Evolutionary conservation across 2,329 filamentous ascomycete species (phyloP).

Genomic region (Westerdykella sp.): DNA sequence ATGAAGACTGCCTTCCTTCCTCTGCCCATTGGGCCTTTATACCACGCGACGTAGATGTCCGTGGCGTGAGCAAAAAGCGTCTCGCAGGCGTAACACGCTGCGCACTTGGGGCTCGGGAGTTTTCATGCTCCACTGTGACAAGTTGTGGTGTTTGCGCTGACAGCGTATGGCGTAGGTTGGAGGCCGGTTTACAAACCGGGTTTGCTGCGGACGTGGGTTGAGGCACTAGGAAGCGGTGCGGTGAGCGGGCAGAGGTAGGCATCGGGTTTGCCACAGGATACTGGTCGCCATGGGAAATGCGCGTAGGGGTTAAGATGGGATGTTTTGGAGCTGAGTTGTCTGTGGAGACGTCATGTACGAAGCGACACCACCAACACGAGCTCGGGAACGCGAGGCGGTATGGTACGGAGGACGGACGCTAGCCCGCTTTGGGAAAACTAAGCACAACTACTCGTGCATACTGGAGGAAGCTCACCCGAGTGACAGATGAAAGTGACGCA

Average conservation of each 20-base stretch:
- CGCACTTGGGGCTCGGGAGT: slow-evolving; percentile 3
- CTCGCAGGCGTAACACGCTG: slow-evolving; percentile 25
- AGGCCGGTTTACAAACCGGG: slow-evolving; percentile 16
- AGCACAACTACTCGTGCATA: too few relatives aligned
- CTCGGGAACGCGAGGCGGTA: too few relatives aligned
- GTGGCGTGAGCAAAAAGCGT: slow-evolving; percentile 25
- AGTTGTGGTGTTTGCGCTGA: slow-evolving; percentile 9
- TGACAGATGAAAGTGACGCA: too few relatives aligned
- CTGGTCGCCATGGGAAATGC: too few relatives aligned
- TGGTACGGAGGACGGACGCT: too few relatives aligned
- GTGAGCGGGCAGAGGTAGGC: slow-evolving; percentile 26
- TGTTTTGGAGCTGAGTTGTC: too few relatives aligned
- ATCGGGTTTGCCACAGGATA: slow-evolving; percentile 8
- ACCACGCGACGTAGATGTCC: neutral
- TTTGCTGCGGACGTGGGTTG: slow-evolving; percentile 2
- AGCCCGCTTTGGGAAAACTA: too few relatives aligned
- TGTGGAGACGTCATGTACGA: too few relatives aligned
- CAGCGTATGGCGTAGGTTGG: slow-evolving; percentile 19
- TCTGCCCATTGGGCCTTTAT: slow-evolving; percentile 1
- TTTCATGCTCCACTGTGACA: neutral
- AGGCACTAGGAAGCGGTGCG: slow-evolving; percentile 30
- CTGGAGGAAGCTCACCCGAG: too few relatives aligned
- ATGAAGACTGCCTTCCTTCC: slow-evolving; percentile 7
- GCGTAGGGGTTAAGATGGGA: too few relatives aligned
- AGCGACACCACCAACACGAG: too few relatives aligned